Percentiles rank a stretch among this genome's conserved stretches.
phyloP scores from a whole-genome alignment of 1,139 yeast species.

The Meyerozyma guilliermondii region DNA sequence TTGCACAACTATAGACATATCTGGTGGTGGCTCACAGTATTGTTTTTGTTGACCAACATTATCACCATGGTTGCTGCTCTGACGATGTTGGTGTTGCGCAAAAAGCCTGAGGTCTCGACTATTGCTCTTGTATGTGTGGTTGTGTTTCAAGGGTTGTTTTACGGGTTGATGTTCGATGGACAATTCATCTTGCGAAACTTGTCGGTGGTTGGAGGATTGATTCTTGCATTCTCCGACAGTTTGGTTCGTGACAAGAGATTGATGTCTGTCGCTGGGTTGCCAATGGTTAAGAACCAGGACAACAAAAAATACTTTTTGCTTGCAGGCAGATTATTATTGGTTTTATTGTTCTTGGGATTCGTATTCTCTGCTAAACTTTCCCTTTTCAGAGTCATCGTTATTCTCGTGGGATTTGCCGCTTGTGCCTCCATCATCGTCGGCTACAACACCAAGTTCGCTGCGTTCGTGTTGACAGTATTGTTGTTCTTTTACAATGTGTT shows the following conservation, averaged over 20 bases:
- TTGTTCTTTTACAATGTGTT: conserved; percentile 72
- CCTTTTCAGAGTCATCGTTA: conserved; percentile 57
- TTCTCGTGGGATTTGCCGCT: conserved; percentile 64
- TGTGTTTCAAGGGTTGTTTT: conserved; percentile 78
- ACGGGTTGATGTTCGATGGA: conserved; percentile 81
- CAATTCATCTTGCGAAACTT: conserved; percentile 81
- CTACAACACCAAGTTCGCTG: conserved; percentile 87
- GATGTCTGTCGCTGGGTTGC: conserved; percentile 82
- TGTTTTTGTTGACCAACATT: conserved; percentile 63
- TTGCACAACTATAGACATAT: conserved; percentile 75
- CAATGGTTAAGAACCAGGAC: conserved; percentile 78
- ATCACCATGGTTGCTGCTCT: conserved; percentile 72
- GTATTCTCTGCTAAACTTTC: conserved; percentile 78
- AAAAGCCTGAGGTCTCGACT: conserved; percentile 68
- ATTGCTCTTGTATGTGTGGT: conserved; percentile 69
- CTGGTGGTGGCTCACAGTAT: conserved; percentile 73
- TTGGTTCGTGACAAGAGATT: conserved; percentile 73
- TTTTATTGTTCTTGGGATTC: conserved; percentile 81
- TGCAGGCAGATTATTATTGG: conserved; percentile 85
- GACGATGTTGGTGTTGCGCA: conserved; percentile 65
- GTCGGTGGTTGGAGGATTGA: conserved; percentile 88
- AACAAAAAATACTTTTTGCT: conserved; percentile 79
- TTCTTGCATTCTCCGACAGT: conserved; percentile 88
- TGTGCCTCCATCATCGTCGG: conserved; percentile 87
- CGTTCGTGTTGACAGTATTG: conserved; percentile 69